Evolutionary conservation across 495 filamentous ascomycete species (phyloP).

Genomic region (Sabuloglossum arenarium): DNA sequence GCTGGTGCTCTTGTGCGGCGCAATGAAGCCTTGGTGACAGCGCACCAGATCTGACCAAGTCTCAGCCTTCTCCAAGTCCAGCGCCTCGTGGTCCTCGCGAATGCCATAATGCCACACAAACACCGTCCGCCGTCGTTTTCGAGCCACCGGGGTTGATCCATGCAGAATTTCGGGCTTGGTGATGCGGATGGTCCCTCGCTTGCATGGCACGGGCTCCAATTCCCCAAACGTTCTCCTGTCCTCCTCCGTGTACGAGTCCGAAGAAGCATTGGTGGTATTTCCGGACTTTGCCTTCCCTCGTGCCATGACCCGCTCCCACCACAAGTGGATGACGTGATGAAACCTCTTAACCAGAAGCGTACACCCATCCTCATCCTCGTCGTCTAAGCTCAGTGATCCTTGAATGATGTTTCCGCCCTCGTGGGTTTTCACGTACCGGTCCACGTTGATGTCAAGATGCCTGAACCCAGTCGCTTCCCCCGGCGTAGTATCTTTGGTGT

Average conservation of each 20-base stretch:
- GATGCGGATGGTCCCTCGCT: background rate
- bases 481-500: background rate
- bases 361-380: background rate
- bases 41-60: background rate
- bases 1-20: background rate
- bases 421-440: background rate
- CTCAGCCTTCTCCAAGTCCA: background rate
- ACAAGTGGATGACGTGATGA: background rate
- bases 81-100: background rate
- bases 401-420: background rate
- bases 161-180: background rate
- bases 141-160: background rate
- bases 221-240: background rate
- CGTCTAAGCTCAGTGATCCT: background rate
- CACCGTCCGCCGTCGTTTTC: background rate
- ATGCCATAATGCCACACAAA: background rate
- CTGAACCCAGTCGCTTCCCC: background rate
- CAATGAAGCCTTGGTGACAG: background rate
- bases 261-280: background rate
- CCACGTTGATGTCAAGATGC: background rate
- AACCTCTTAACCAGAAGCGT: background rate
- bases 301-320: background rate
- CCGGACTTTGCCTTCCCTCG: background rate
- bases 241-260: background rate
- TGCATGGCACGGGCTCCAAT: background rate